Evolutionary conservation across 331 rosid species (phyloP), one percentile per base, ranked within the genome.

Genomic region (Acacia concinna): DNA sequence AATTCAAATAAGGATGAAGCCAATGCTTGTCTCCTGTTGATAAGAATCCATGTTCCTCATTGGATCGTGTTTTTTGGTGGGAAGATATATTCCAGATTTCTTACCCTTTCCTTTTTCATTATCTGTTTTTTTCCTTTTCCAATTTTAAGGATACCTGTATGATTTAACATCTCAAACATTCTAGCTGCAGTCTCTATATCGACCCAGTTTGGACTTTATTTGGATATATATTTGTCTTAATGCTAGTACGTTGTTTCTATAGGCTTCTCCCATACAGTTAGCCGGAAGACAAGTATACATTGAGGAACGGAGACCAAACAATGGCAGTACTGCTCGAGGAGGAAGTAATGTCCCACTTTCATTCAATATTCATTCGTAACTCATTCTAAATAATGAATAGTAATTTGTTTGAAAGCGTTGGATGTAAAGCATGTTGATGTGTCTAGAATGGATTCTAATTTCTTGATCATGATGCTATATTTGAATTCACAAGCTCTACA

Each of bases 181-280:
- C 59, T n/a, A 49, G 76, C 69, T 41, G 57, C 13, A 38, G n/a
- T 18, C 15, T 20, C 67, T 35, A 10, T 31, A 54, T 71, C 13
- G 25, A 44, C 44, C 66, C 14, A 13, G 8, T 37, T 68, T 62
- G 69, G 34, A 70, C 14, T 31, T 34, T 41, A 12, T 68, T 27
- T 41, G 71, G 56, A 56, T 40, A 35, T 56, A 13, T 30, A 38
- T n/a, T 46, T 28, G 46, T 52, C 69, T 71, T 76, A 79, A 59
- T 79, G 34, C 75, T 72, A 78, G 66, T 13, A 74, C 70, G 23
- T 78, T 78, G 60, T 81, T 46, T 51, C 38, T 88, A 68, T 79
- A 96, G 98, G 97, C 97, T n/a, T 95, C 97, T 78, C 97, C 98
- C 10, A 86, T 93, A 73, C 93, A 86, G 52, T 83, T 95, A 82